Evolutionary conservation across 305 asterid genomes (phyloP).

Genomic region (Striga hermonthica): DNA sequence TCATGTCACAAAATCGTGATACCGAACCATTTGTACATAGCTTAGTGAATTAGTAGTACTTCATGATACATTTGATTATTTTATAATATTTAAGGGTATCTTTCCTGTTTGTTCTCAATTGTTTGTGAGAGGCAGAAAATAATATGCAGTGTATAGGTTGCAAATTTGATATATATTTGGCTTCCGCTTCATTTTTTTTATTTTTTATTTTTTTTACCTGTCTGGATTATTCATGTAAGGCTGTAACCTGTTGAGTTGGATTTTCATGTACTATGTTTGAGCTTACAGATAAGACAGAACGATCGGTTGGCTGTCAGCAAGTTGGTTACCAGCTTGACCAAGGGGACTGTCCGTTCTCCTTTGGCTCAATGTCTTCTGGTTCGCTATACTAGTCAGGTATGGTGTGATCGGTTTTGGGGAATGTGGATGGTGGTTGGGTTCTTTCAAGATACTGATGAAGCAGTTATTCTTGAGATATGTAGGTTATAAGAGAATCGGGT

Average conservation of each 20-base stretch:
- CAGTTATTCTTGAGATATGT: conserved; percentile 22
- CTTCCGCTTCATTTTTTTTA: not conserved
- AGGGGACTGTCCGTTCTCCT: conserved; percentile 79
- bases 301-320: conserved; percentile 86
- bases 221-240: not conserved
- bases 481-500: conserved; percentile 79
- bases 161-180: conserved; percentile 6
- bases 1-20: too few species aligned
- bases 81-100: not conserved
- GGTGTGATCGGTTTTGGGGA: conserved; percentile 17
- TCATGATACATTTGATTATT: too few species aligned
- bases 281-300: conserved; percentile 72
- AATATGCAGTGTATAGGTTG: not conserved
- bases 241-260: not conserved
- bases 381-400: conserved; percentile 80
- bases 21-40: too few species aligned
- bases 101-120: not conserved
- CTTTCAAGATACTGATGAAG: conserved; percentile 21
- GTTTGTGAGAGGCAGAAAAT: conserved; percentile 10
- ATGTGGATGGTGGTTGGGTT: conserved; percentile 4
- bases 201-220: conserved; percentile 15
- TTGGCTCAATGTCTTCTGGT: conserved; percentile 84
- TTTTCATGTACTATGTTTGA: conserved; percentile 19
- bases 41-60: too few species aligned
- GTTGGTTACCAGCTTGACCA: conserved; percentile 76